Base-by-base conservation (phyloP, 345 rosid genomes). In the Lepidium didymum region DNA sequence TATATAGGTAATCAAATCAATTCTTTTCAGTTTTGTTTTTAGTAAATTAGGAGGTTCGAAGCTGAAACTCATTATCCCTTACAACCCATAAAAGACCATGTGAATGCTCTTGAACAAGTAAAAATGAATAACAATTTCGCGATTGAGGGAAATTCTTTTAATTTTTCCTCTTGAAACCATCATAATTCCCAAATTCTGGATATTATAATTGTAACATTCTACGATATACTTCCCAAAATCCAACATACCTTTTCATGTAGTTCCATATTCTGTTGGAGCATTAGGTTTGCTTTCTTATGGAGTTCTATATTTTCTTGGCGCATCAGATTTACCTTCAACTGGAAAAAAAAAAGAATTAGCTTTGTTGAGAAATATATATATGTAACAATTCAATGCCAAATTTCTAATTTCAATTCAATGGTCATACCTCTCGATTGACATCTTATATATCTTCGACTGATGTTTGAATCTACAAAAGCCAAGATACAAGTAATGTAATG, bases 221-320 rank as follows among this genome's bases (percentile, higher is more conserved):
- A n/a, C n/a, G n/a, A n/a, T n/a, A n/a, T 19, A 18, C 42, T 44
- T 19, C 14, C 10, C 1, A 18, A 19, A 70, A 14, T 31, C 42
- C 9, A 36, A 45, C 0, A 14, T 86, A 86, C 92, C 92, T 89
- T 83, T 64, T 68, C 79, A 33, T 67, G 77, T 58, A 85, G 67
- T 62, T 79, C 87, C 69, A 62, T 68, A 29, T 89, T 85, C 78
- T 89, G 91, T 63, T 76, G 82, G 56, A 54, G 45, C 35, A 78
- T 55, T 64, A 81, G 70, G 72, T 72, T 76, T 34, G 84, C 64
- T 75, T 82, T 84, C 68, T 76, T 78, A 45, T 78, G 77, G 59
- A 89, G 70, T 54, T 79, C 81, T n/a, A 79, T 23, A 36, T 85
- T 87, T 79, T 87, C 92, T 74, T 85, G 79, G 79, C 81, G 87